Percentiles rank a stretch among this genome's conserved stretches.
Evolutionary conservation across 495 filamentous ascomycete species (phyloP).

Genomic region (Cercophora scortea): DNA sequence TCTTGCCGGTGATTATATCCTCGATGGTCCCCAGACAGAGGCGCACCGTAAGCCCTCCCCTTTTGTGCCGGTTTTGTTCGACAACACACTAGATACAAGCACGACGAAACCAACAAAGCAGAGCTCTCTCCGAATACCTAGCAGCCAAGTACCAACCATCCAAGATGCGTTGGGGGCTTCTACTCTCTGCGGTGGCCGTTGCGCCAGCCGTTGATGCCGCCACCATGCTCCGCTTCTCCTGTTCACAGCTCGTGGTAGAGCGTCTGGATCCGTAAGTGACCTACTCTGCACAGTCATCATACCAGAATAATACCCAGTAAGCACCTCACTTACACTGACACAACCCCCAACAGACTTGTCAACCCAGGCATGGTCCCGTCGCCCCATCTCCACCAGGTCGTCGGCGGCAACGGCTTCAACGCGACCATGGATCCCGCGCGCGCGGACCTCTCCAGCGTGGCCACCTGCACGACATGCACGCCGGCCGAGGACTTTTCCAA

Average conservation of each 20-base stretch:
- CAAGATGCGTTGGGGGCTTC: background rate
- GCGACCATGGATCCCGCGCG: conserved; percentile 26
- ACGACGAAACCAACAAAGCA: too few relatives aligned
- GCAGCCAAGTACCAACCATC: background rate
- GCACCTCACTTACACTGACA: background rate
- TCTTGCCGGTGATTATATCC: too few relatives aligned
- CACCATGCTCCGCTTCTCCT: background rate
- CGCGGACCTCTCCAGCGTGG: conserved; percentile 27
- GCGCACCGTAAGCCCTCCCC: too few relatives aligned
- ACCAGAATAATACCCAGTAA: background rate
- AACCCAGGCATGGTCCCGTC: conserved; percentile 29
- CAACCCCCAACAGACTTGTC: conserved; percentile 31
- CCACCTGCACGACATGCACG: conserved; percentile 17
- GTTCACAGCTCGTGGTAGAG: background rate
- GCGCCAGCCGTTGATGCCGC: background rate
- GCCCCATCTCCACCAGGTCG: conserved; percentile 38
- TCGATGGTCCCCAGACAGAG: too few relatives aligned
- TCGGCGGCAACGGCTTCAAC: conserved; percentile 32
- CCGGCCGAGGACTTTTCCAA: conserved; percentile 15
- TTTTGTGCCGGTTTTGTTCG: too few relatives aligned
- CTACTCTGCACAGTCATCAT: background rate
- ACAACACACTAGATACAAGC: too few relatives aligned
- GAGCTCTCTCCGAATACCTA: too few relatives aligned
- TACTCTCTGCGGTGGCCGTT: background rate
- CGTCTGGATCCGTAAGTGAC: background rate